Evolutionary conservation across 2,329 filamentous ascomycete species (phyloP).

Genomic region (Ophiocordyceps robertsii): DNA sequence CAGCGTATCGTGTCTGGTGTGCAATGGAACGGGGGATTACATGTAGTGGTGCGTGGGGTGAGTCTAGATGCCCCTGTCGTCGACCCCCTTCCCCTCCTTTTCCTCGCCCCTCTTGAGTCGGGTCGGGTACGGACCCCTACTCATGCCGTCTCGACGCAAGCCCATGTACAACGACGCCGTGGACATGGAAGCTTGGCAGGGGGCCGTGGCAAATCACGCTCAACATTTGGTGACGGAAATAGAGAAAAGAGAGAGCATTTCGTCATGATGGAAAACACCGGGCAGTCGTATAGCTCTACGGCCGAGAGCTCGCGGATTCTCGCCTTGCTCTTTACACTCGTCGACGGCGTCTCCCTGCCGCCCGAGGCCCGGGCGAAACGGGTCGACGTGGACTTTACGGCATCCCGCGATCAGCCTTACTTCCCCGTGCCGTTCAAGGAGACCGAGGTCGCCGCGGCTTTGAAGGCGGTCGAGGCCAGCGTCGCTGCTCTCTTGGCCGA

Average conservation of each 20-base stretch:
- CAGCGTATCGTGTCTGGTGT: too few relatives aligned
- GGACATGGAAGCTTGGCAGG: too few relatives aligned
- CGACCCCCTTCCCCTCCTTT: too few relatives aligned
- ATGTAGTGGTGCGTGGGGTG: too few relatives aligned
- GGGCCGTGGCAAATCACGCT: too few relatives aligned
- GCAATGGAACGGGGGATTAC: too few relatives aligned
- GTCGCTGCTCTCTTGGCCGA: slow-evolving; percentile 19
- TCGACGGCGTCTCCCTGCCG: slow-evolving; percentile 17
- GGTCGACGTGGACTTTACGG: slow-evolving; percentile 17
- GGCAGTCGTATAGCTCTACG: slow-evolving; percentile 9
- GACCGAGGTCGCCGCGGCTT: slow-evolving; percentile 26
- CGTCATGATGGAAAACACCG: neutral
- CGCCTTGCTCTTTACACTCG: slow-evolving; percentile 9
- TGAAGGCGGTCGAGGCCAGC: slow-evolving; percentile 28
- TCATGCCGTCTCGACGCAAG: too few relatives aligned
- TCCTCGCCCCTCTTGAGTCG: too few relatives aligned
- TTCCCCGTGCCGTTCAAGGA: slow-evolving; percentile 35
- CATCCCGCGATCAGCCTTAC: slow-evolving; percentile 22
- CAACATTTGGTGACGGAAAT: too few relatives aligned
- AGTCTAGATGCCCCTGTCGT: too few relatives aligned
- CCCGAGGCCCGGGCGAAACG: slow-evolving; percentile 10
- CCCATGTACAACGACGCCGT: too few relatives aligned
- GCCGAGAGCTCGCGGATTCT: slow-evolving; percentile 12
- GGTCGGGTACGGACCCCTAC: too few relatives aligned
- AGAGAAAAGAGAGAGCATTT: neutral